Conservation (phyloP, 768 basidiomycete genomes). For the Lenzites betulinus region DNA sequence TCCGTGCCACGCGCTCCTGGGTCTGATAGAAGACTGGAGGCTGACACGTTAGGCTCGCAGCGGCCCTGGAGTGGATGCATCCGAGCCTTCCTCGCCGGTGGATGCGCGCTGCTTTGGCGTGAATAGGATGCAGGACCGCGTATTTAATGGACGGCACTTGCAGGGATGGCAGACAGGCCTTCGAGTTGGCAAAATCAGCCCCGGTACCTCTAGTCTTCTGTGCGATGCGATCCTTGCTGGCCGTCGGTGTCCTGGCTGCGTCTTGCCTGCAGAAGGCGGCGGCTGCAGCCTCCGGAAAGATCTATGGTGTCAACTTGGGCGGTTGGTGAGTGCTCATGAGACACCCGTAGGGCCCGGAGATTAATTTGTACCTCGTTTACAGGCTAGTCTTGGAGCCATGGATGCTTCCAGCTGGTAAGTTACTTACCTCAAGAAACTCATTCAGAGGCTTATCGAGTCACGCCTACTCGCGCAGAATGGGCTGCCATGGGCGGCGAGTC, state of each 20-base stretch:
- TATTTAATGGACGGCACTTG: not conserved
- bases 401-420: conserved; percentile 76
- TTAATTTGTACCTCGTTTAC: not conserved
- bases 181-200: not conserved
- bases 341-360: not conserved
- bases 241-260: not conserved
- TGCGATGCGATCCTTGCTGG: not conserved
- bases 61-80: not conserved
- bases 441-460: not conserved
- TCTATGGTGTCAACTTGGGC: conserved; percentile 74
- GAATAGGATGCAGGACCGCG: not conserved
- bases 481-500: conserved; percentile 67
- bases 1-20: conserved; percentile 8
- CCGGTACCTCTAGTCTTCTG: not conserved
- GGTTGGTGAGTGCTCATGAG: conserved; percentile 47
- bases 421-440: too few relatives aligned
- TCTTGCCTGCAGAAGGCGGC: not conserved
- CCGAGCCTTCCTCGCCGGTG: conserved; percentile 1
- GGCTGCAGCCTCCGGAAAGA: conserved; percentile 40
- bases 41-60: conserved; percentile 8
- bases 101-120: not conserved
- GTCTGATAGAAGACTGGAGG: conserved; percentile 12
- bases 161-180: not conserved
- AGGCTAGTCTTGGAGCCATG: conserved; percentile 81
- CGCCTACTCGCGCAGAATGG: conserved; percentile 55